Base-by-base conservation (phyloP, 371 early-diverging fungal genomes). In the Fennellomyces sp. region DNA sequence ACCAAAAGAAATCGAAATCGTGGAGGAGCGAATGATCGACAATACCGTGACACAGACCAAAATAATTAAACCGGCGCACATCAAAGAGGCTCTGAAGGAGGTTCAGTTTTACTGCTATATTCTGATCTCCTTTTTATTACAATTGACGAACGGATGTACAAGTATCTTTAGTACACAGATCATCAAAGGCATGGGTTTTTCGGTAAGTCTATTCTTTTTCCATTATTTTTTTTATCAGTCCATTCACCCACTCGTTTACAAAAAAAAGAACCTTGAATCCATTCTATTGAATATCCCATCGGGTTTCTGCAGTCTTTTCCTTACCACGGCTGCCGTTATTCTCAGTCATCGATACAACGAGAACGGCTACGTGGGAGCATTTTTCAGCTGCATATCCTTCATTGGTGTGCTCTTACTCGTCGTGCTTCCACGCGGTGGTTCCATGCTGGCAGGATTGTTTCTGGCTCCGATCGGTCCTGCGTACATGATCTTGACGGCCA, bases 81-180 rank as follows among this genome's bases (percentile, higher is more conserved):
- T 73, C 21, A 5, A 53, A 10, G 78, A 77, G 61, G 51, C 78
- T 2, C 11, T 77, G n/a, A 67, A 56, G 21, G 76, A 72, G 25
- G 39, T 39, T 19, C 65, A 61, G 2, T 64, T 62, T 31, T 69
- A 60, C 55, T 60, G 54, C 26, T 71, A 69, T 45, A 41, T 65
- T 52, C 12, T 75, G 38, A 58, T 60, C 29, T 63, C 73, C 26
- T 19, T 71, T 11, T 58, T 78, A 17, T 63, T 73, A 54, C 71
- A 69, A 51, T 29, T 78, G 48, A 71, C 70, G 54, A 78, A 78
- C 33, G 65, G 79, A 59, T 75, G 70, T 5, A 60, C 75, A 5
- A 64, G 51, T 35, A 73, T 61, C 2, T 78, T 73, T 29, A 73
- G 66, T 53, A 47, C 68, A 33, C 41, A 72, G 19, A 78, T 78